Evolutionary conservation across 768 basidiomycete genomes (phyloP), one percentile per base, ranked within the genome.

Genomic region (Suillus fuscotomentosus): DNA sequence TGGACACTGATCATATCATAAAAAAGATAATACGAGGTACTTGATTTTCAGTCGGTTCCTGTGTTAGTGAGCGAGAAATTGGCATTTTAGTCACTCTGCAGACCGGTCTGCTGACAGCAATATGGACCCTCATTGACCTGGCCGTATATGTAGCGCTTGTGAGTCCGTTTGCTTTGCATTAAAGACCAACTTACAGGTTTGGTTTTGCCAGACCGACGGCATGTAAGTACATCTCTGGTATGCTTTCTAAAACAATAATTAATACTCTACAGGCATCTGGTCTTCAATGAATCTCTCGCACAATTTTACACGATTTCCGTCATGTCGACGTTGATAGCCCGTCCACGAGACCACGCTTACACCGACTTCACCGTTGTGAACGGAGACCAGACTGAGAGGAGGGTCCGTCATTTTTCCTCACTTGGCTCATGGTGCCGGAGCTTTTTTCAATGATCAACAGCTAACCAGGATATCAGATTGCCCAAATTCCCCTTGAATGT

Each of bases 101-200:
- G 41, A 81, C 78, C 0, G 79, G 81, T 39, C 36, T 77, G 10
- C 42, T 81, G 14, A 81, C 80, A n/a, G 67, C 79, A 34, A 59
- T 81, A 22, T 77, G 73, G 70, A 76, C 80, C 14, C 66, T 74
- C 5, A 22, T 72, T 17, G 77, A 77, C 51, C 70, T 79, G 34
- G 67, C 73, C 5, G 41, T 71, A 57, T 78, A 72, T 60, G 11
- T 76, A 59, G 70, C 65, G 17, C 24, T 72, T 17, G 72, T 68
- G 53, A 57, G 72, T 60, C 24, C 1, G 43, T 43, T 9, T 24
- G 14, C 20, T 17, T 7, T 9, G 24, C 8, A 24, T 20, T 3
- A 13, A 39, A 27, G 5, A 24, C 15, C 42, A 59, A 38, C 62
- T 73, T 34, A 72, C n/a, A 17, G 14, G 2, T 20, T 13, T 27